Evolutionary conservation across 2,329 filamentous ascomycete genomes (phyloP).

Genomic region (Ilyonectria sp.): DNA sequence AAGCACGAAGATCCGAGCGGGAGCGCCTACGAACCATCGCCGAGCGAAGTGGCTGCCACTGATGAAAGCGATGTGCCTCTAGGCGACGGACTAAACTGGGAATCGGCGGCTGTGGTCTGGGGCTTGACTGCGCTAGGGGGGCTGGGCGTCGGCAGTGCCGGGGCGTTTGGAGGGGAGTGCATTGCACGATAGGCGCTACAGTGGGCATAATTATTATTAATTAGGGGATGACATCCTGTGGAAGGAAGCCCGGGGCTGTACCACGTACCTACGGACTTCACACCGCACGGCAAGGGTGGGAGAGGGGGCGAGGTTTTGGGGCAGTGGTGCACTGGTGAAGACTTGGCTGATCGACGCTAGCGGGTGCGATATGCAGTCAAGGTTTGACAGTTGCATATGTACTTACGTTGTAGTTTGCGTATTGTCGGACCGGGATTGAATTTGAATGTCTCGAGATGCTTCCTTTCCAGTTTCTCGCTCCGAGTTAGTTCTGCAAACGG

Average conservation of each 20-base stretch:
- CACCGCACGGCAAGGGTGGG: background rate
- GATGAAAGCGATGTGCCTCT: constrained; percentile 61
- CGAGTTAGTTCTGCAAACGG: background rate
- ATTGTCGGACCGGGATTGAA: background rate
- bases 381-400: background rate
- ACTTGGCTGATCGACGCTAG: constrained; percentile 8
- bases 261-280: no score
- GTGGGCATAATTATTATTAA: background rate
- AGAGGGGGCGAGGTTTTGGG: background rate
- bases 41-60: constrained; percentile 49
- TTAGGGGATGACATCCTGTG: background rate
- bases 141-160: constrained; percentile 60
- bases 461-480: background rate
- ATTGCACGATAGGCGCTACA: constrained; percentile 52
- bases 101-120: constrained; percentile 63
- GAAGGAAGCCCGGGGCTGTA: background rate
- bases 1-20: constrained; percentile 48
- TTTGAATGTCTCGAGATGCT: background rate
- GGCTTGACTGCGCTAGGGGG: constrained; percentile 61
- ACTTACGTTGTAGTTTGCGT: background rate
- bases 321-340: constrained; percentile 4
- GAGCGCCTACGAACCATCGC: constrained; percentile 56
- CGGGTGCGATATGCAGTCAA: constrained; percentile 4
- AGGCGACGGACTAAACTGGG: constrained; percentile 54
- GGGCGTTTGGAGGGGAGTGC: constrained; percentile 64